These are phyloP conservation scores for Phalaenopsis aphrodite DNA, from an alignment of 106 monocot genomes.

Conservation along the genomic window DNA sequence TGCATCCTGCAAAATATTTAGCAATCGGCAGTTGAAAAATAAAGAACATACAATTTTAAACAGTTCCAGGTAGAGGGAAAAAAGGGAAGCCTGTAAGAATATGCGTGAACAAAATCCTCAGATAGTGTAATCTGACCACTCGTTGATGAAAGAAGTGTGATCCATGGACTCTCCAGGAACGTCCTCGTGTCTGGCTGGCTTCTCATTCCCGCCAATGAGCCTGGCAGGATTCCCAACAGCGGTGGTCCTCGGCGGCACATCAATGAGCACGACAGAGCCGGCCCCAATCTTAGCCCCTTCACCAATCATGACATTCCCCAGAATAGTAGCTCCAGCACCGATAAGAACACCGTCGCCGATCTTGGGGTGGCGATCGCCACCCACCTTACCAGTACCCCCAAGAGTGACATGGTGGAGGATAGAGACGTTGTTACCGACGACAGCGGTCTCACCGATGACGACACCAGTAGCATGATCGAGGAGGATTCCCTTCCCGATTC, in stretches of 20 bases:
- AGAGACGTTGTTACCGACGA: constrained; percentile 63
- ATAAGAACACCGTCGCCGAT: constrained; percentile 80
- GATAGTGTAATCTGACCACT: constrained; percentile 73
- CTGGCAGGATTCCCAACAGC: constrained; percentile 77
- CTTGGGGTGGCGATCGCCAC: constrained; percentile 74
- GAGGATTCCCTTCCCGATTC: constrained; percentile 52
- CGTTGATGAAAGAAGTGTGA: constrained; percentile 66
- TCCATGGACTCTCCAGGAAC: constrained; percentile 63
- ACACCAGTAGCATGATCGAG: constrained; percentile 71
- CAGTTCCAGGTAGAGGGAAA: background rate
- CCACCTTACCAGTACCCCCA: constrained; percentile 48
- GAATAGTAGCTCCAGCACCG: constrained; percentile 85
- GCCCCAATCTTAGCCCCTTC: constrained; percentile 90
- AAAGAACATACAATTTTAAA: background rate
- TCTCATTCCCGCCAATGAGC: constrained; percentile 59
- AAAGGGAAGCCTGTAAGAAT: background rate
- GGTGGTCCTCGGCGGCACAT: constrained; percentile 66
- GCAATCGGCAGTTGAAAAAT: background rate
- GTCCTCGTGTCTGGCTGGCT: constrained; percentile 29
- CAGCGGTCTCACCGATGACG: constrained; percentile 62
- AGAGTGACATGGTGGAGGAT: constrained; percentile 60
- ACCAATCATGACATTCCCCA: constrained; percentile 70
- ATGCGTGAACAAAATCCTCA: constrained; percentile 11
- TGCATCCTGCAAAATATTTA: background rate
- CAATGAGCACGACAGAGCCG: constrained; percentile 66